phyloP scores from a whole-genome alignment of 2,329 filamentous ascomycete species.

The Aureobasidium vineae region DNA sequence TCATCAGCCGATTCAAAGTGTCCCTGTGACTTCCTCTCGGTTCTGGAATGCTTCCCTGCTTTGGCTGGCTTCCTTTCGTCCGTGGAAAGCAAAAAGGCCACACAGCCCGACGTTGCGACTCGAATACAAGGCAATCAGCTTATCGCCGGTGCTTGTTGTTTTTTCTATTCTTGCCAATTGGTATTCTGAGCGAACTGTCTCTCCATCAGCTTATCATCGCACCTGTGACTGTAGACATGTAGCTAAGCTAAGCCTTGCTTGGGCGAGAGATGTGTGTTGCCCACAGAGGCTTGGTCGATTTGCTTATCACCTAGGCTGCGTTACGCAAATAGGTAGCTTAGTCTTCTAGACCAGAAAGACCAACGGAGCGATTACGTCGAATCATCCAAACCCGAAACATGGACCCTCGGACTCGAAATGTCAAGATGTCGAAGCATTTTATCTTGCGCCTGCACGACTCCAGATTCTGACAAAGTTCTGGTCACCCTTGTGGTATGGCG shows the following conservation, averaged over 20 bases:
- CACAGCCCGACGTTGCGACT: background rate
- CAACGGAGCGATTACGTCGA: background rate
- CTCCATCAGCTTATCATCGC: background rate
- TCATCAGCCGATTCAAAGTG: background rate
- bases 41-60: background rate
- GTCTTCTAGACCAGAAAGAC: background rate
- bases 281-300: background rate
- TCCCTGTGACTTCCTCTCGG: background rate
- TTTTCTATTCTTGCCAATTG: background rate
- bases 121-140: background rate
- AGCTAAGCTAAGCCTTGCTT: conserved; percentile 12
- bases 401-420: background rate
- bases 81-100: background rate
- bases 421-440: background rate
- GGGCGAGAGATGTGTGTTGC: background rate
- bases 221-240: background rate
- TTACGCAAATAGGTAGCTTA: background rate
- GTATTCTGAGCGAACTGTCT: background rate
- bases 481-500: background rate
- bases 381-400: background rate
- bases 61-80: background rate
- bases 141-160: background rate
- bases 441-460: background rate
- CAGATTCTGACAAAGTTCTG: background rate
- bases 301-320: background rate